A percentile compares a stretch with the other conserved stretches of the same genome.
phyloP scores from a whole-genome alignment of 1,284 basidiomycete species.

The Cryptococcus floricola region DNA sequence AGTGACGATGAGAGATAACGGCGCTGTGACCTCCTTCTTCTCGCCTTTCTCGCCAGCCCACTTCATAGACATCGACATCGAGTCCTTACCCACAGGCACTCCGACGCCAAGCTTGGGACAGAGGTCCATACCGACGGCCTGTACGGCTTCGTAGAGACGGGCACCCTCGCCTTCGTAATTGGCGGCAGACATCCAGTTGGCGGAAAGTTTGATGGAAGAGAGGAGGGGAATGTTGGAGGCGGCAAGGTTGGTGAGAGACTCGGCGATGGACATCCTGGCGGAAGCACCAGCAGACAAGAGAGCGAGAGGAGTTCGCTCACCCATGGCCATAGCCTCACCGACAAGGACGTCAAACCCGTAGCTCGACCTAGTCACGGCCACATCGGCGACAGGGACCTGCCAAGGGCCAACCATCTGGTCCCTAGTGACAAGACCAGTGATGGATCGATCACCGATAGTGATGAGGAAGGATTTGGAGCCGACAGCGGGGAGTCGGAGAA shows the following conservation, averaged over 20 bases:
- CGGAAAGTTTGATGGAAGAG: slow-evolving; percentile 81
- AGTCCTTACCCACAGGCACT: slow-evolving; percentile 98
- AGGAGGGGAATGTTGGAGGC: slow-evolving; percentile 74
- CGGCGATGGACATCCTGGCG: slow-evolving; percentile 92
- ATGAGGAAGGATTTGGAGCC: slow-evolving; percentile 96
- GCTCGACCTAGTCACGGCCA: slow-evolving; percentile 90
- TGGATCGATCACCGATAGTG: slow-evolving; percentile 92
- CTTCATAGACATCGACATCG: slow-evolving; percentile 99
- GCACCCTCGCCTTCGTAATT: slow-evolving; percentile 86
- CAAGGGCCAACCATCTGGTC: slow-evolving; percentile 99
- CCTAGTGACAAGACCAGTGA: slow-evolving; percentile 89
- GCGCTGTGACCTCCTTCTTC: slow-evolving; percentile 78
- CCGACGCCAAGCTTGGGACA: slow-evolving; percentile 92
- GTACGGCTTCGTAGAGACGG: slow-evolving; percentile 85
- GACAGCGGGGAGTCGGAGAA: slow-evolving; percentile 86
- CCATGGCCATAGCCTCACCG: slow-evolving; percentile 97
- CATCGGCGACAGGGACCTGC: slow-evolving; percentile 97
- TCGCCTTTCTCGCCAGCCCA: slow-evolving; percentile 66
- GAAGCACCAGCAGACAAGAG: slow-evolving; percentile 82
- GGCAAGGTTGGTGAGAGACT: slow-evolving; percentile 86
- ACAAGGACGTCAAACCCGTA: slow-evolving; percentile 81
- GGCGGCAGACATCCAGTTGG: slow-evolving; percentile 99
- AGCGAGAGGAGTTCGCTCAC: slow-evolving; percentile 91
- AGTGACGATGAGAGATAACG: slow-evolving; percentile 88
- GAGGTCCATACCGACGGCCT: slow-evolving; percentile 87